Evolutionary conservation across 2,329 filamentous ascomycete species (phyloP).

Genomic region (Eutypa lata): DNA sequence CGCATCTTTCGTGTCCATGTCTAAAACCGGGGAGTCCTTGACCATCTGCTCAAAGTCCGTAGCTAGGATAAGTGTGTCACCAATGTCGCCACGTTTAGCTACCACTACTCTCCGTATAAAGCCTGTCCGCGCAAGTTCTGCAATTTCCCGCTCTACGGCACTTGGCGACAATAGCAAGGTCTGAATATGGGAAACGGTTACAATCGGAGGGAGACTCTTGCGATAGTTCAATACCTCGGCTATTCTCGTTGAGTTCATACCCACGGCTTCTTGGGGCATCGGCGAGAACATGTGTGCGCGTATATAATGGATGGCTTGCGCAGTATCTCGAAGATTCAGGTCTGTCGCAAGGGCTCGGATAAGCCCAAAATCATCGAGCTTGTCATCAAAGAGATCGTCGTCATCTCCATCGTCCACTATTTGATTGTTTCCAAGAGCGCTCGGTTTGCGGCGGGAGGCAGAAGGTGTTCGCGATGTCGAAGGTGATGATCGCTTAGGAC

Average conservation of each 20-base stretch:
- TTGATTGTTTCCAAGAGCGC: constrained; percentile 8
- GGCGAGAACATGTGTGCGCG: constrained; percentile 60
- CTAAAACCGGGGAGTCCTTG: constrained; percentile 30
- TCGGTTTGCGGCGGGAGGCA: constrained; percentile 21
- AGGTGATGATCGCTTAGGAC: constrained; percentile 18
- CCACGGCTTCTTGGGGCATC: constrained; percentile 54
- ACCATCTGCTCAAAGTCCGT: constrained; percentile 53
- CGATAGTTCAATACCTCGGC: constrained; percentile 63
- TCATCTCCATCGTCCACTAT: constrained; percentile 21
- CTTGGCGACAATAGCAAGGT: constrained; percentile 62
- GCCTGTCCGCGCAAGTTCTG: constrained; percentile 55
- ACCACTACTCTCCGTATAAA: constrained; percentile 60
- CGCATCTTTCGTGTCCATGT: constrained; percentile 41
- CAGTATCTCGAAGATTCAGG: constrained; percentile 56
- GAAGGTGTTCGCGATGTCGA: constrained; percentile 12
- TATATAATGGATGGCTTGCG: constrained; percentile 63
- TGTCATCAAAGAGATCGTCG: constrained; percentile 37
- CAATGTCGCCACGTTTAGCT: constrained; percentile 56
- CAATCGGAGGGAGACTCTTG: constrained; percentile 56
- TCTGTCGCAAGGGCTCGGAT: constrained; percentile 53
- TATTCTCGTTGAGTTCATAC: constrained; percentile 62
- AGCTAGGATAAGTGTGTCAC: constrained; percentile 62
- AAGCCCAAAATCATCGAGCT: constrained; percentile 59
- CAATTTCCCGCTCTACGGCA: constrained; percentile 64
- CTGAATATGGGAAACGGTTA: constrained; percentile 64